Conservation (phyloP, 495 filamentous ascomycete species). For the Tuber melanosporum region DNA sequence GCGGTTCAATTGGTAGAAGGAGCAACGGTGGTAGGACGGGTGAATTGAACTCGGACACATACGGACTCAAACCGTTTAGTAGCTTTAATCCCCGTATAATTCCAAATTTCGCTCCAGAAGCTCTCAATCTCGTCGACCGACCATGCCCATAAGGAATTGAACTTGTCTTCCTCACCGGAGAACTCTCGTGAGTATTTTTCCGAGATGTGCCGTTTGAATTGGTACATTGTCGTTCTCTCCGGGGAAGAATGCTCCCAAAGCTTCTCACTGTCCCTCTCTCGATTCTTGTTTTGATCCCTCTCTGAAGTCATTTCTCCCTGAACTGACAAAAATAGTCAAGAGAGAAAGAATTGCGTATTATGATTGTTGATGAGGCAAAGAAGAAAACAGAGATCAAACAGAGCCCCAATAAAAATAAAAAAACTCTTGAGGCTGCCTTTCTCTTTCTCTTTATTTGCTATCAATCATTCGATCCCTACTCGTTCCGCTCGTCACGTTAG, state of each 20-base stretch:
- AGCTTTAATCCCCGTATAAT: conserved; percentile 65
- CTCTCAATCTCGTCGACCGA: conserved; percentile 65
- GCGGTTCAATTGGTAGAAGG: neutral
- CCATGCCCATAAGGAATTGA: conserved; percentile 73
- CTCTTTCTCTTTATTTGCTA: neutral
- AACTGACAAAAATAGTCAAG: neutral
- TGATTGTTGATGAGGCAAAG: neutral
- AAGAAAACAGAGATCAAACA: neutral
- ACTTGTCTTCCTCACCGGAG: conserved; percentile 46
- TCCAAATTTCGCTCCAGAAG: conserved; percentile 85
- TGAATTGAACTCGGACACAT: neutral
- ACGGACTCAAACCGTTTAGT: conserved; percentile 44
- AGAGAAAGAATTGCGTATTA: neutral
- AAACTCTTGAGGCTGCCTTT: neutral
- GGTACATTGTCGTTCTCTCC: conserved; percentile 59
- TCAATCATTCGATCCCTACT: neutral
- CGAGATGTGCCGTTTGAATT: conserved; percentile 63
- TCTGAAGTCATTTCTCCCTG: neutral
- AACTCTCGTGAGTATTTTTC: conserved; percentile 59
- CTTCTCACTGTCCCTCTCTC: conserved; percentile 33
- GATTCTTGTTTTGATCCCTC: neutral
- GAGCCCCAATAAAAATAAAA: neutral
- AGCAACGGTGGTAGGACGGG: conserved; percentile 1
- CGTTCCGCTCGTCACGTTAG: neutral
- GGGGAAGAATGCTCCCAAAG: conserved; percentile 70